Conservation (phyloP, 495 filamentous ascomycete species). For the Opeltia flavorubescens region DNA sequence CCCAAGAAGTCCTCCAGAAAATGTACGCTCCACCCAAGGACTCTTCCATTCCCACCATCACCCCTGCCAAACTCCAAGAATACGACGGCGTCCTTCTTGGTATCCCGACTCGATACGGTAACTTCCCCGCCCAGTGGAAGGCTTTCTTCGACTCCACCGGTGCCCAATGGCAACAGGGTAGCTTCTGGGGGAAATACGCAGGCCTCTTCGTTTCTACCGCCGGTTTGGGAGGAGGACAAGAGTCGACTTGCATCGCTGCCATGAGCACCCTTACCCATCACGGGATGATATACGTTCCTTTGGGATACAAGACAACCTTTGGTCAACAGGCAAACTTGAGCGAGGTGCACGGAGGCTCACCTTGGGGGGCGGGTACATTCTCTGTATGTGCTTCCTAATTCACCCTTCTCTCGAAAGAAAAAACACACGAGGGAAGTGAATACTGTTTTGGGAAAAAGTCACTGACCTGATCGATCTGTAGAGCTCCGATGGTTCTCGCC, state of each 20-base stretch:
- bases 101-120: constrained; percentile 96
- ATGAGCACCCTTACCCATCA: constrained; percentile 88
- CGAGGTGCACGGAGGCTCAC: constrained; percentile 70
- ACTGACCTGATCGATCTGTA: constrained; percentile 4
- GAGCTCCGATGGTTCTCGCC: constrained; percentile 62
- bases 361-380: constrained; percentile 95
- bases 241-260: constrained; percentile 66
- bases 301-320: constrained; percentile 82
- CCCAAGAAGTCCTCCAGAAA: constrained; percentile 64
- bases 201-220: constrained; percentile 83
- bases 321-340: constrained; percentile 46
- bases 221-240: constrained; percentile 79
- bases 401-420: neutral
- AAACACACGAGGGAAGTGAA: neutral
- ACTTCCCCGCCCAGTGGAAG: constrained; percentile 97
- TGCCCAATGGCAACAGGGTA: constrained; percentile 42
- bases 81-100: constrained; percentile 92
- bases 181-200: constrained; percentile 77
- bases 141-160: constrained; percentile 77
- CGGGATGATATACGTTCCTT: constrained; percentile 87
- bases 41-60: constrained; percentile 47
- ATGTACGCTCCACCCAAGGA: constrained; percentile 81
- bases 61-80: constrained; percentile 49
- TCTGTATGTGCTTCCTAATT: constrained; percentile 30
- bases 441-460: constrained; percentile 3